Evolutionary conservation across 148 eudicot genomes (phyloP), one percentile per base, ranked within the genome.

Genomic region (Amaranthus cruentus): DNA sequence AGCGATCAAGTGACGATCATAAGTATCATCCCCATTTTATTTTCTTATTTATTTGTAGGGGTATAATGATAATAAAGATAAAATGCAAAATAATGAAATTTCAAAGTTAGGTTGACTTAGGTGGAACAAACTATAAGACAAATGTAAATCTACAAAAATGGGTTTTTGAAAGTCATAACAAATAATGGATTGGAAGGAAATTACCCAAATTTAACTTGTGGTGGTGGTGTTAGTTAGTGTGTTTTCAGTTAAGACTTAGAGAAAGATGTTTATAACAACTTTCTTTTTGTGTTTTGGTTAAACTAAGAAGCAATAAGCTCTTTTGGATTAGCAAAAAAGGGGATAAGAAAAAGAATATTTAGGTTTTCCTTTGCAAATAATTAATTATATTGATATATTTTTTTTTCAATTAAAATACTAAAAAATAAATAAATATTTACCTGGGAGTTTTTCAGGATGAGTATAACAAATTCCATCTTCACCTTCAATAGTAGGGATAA

Each of bases 401-500:
- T 11, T n/a, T 51, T 69, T 61, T 2, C 3, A 3, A 51, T 2
- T 0, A 68, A 62, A 43, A 11, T 21, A 5, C 1, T 7, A 9
- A 5, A 42, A 62, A 14, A 68, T 4, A 6, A 48, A 15, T 4
- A 61, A 38, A 9, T 55, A 11, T 53, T 76, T 75, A 95, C 98
- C 98, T 80, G 99, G 99, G 76, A 95, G 94, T 74, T 92, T 95
- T 75, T 95, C 99, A 73, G 99, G 99, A 81, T 95, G 99, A 49
- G 99, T 95, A 62, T 95, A 95, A 80, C 99, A 95, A 87, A 92
- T 95, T 47, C 99, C 99, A 84, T 95, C 99, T 85, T 95, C 99
- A 7, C 99, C 99, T 84, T 91, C 87, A 83, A 95, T 87, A 44
- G 99, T 95, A 57, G 97, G 99, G 62, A 95, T 92, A 84, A 95